Percentiles rank a stretch among this genome's conserved stretches.
Conservation (phyloP, 345 rosid genomes). For the Sonneratia caseolaris region DNA sequence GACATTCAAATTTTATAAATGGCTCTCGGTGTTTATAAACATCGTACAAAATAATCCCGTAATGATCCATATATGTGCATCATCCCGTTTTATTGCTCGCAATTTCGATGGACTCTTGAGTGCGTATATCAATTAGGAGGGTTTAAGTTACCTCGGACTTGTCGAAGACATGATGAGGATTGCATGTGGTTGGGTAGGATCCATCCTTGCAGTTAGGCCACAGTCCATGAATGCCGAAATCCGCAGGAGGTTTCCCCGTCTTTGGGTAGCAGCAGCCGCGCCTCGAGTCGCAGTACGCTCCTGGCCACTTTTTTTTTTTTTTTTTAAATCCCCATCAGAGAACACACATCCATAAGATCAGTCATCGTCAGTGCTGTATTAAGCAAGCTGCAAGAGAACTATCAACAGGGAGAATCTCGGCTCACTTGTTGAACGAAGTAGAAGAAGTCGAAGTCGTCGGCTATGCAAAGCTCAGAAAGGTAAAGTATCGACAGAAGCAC, state of each 20-base stretch:
- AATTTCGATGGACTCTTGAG: background rate
- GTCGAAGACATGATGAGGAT: slow-evolving; percentile 37
- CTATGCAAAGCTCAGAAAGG: slow-evolving; percentile 28
- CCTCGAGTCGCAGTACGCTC: slow-evolving; percentile 64
- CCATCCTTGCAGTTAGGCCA: slow-evolving; percentile 82
- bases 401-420: background rate
- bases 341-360: background rate
- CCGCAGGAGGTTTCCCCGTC: slow-evolving; percentile 68
- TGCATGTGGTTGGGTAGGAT: slow-evolving; percentile 53
- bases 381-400: background rate
- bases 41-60: too few relatives aligned
- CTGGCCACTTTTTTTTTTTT: slow-evolving; percentile 70
- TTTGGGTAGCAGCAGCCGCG: slow-evolving; percentile 70
- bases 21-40: too few relatives aligned
- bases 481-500: slow-evolving; percentile 32
- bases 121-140: background rate
- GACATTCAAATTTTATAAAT: too few relatives aligned
- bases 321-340: background rate
- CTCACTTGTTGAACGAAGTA: slow-evolving; percentile 72
- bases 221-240: slow-evolving; percentile 87
- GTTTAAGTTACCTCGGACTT: slow-evolving; percentile 36
- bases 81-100: too few relatives aligned
- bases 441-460: slow-evolving; percentile 74
- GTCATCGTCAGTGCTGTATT: background rate
- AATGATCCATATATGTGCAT: too few relatives aligned